Evolutionary conservation across 371 early-diverging fungal genomes (phyloP).

Genomic region (Mucor circinelloides): DNA sequence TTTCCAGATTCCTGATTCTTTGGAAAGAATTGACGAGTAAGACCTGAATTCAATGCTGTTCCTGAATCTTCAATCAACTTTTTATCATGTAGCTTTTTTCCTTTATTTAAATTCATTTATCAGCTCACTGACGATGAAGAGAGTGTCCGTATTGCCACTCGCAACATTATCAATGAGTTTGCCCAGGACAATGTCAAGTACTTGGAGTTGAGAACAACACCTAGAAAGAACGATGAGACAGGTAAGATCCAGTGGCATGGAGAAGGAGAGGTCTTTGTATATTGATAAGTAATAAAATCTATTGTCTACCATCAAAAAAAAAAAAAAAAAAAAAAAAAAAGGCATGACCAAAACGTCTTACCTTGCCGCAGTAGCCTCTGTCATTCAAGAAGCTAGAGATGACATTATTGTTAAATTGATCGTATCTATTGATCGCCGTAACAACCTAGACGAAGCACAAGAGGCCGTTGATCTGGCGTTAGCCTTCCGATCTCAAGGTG

Average conservation of each 20-base stretch:
- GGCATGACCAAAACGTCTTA: conserved; percentile 63
- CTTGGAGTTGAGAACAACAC: conserved; percentile 65
- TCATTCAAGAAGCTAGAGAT: conserved; percentile 23
- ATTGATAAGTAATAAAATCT: too few relatives aligned
- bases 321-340: neutral
- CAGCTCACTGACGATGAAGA: conserved; percentile 56
- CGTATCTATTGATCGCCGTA: conserved; percentile 59
- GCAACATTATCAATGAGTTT: conserved; percentile 58
- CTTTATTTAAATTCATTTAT: conserved; percentile 59
- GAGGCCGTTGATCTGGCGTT: conserved; percentile 61
- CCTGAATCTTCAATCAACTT: neutral
- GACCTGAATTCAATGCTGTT: neutral
- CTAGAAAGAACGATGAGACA: conserved; percentile 48
- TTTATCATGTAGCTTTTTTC: conserved; percentile 50
- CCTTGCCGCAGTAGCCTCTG: conserved; percentile 46
- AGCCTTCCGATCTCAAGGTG: conserved; percentile 37
- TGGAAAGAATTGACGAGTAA: conserved; percentile 43
- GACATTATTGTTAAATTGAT: conserved; percentile 57
- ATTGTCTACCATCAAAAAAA: neutral
- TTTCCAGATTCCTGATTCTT: conserved; percentile 37
- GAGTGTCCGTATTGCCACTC: conserved; percentile 43
- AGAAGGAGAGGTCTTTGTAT: neutral
- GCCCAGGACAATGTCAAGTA: conserved; percentile 56
- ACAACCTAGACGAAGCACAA: conserved; percentile 54
- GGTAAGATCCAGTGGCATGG: conserved; percentile 18